Evolutionary conservation across 306 rosid genomes (phyloP).

Genomic region (Vigna reflexopilosa): DNA sequence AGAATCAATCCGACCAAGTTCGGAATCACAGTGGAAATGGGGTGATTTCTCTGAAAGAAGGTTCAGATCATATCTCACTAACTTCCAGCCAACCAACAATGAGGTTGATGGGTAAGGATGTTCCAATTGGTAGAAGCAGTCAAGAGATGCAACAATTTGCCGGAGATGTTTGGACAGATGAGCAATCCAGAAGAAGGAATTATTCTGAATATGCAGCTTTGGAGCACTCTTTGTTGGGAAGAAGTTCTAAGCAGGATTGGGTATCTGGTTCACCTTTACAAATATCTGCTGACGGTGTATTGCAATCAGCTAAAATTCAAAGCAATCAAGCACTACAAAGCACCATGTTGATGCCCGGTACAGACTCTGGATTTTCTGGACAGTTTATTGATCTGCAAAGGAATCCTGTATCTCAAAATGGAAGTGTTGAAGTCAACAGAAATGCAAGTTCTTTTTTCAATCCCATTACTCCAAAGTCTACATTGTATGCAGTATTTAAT

Average conservation of each 20-base stretch:
- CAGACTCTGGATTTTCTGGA: conserved; percentile 51
- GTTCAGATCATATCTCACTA: conserved; percentile 50
- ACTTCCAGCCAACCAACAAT: conserved; percentile 78
- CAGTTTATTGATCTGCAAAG: conserved; percentile 52
- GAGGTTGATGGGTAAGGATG: conserved; percentile 99
- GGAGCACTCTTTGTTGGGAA: conserved; percentile 49
- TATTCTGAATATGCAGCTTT: conserved; percentile 50
- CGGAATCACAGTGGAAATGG: conserved; percentile 53
- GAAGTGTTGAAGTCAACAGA: conserved; percentile 51
- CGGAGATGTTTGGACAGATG: conserved; percentile 69
- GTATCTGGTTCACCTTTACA: conserved; percentile 49
- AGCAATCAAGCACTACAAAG: conserved; percentile 48
- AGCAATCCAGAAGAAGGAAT: conserved; percentile 58
- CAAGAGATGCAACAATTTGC: conserved; percentile 58
- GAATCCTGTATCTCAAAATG: conserved; percentile 49
- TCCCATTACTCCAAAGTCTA: conserved; percentile 51
- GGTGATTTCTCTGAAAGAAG: conserved; percentile 53
- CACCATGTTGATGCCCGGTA: conserved; percentile 43
- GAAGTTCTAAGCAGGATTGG: conserved; percentile 60
- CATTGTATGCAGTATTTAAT: conserved; percentile 51
- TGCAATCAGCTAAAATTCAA: conserved; percentile 48
- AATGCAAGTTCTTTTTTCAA: conserved; percentile 50
- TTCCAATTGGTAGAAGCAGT: conserved; percentile 84
- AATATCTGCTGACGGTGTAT: conserved; percentile 43
- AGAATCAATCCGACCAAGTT: conserved; percentile 52